Conservation (phyloP, 306 rosid species). For the Mimosa bimucronata region DNA sequence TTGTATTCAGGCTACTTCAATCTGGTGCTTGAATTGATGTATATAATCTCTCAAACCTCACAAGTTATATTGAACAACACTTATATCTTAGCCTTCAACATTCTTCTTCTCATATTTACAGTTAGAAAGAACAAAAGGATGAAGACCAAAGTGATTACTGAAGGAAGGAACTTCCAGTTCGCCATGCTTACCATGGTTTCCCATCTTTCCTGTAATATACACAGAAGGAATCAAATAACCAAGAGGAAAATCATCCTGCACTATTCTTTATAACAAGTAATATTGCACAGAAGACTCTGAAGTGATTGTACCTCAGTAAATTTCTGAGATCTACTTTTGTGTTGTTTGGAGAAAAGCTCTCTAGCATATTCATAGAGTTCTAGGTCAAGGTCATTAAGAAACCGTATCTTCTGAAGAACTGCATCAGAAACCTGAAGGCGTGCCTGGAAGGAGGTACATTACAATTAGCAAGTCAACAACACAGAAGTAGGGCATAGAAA, state of each 20-base stretch:
- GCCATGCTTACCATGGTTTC: conserved; percentile 42
- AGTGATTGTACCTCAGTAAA: conserved; percentile 52
- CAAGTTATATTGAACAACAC: too few species aligned
- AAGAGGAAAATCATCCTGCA: background rate
- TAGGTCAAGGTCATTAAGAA: conserved; percentile 83
- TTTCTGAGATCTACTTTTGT: conserved; percentile 42
- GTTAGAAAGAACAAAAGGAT: conserved; percentile 48
- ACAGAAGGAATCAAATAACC: conserved; percentile 24
- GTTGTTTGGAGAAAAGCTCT: conserved; percentile 64
- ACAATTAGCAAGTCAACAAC: conserved; percentile 28
- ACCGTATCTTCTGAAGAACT: conserved; percentile 64
- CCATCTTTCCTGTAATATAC: conserved; percentile 63
- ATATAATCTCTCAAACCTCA: conserved; percentile 8
- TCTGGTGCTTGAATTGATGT: background rate
- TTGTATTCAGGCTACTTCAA: background rate
- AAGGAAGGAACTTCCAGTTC: conserved; percentile 51
- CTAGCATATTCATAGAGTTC: conserved; percentile 82
- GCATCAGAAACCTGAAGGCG: conserved; percentile 67
- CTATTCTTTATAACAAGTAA: too few species aligned
- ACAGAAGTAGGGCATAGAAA: conserved; percentile 8
- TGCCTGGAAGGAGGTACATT: conserved; percentile 54
- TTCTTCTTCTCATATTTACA: conserved; percentile 76
- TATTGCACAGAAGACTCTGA: background rate
- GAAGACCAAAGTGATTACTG: conserved; percentile 46
- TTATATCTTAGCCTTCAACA: conserved; percentile 66